A percentile compares a stretch with the other conserved stretches of the same genome.
Evolutionary conservation across 129 eudicot genomes (phyloP).

Genomic region (Tanacetum coccineum): DNA sequence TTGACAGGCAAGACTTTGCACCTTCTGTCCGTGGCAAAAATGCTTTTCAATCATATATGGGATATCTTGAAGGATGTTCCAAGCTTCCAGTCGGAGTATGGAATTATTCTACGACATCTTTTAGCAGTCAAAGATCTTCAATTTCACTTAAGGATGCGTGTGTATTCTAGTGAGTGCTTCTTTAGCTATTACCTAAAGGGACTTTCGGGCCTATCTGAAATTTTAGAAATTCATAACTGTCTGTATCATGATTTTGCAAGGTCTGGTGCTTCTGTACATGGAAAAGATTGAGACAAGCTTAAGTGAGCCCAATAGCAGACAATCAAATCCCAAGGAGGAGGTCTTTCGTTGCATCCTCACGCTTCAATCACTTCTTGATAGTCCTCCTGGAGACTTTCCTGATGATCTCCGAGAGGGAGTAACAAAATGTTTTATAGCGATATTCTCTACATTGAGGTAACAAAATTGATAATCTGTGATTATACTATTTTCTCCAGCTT

Average conservation of each 20-base stretch:
- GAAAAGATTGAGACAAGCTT: slow-evolving; percentile 68
- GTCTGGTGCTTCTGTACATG: slow-evolving; percentile 75
- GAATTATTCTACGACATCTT: slow-evolving; percentile 80
- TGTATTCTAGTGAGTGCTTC: slow-evolving; percentile 65
- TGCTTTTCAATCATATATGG: slow-evolving; percentile 76
- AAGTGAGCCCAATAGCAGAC: slow-evolving; percentile 38
- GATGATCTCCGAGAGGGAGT: slow-evolving; percentile 63
- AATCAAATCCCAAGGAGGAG: slow-evolving; percentile 71
- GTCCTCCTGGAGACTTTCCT: slow-evolving; percentile 90
- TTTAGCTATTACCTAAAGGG: slow-evolving; percentile 11
- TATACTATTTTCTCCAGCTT: neutral
- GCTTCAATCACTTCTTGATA: slow-evolving; percentile 85
- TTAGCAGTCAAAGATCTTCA: slow-evolving; percentile 55
- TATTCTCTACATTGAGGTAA: slow-evolving; percentile 67
- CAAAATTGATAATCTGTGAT: neutral
- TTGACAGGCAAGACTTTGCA: slow-evolving; percentile 57
- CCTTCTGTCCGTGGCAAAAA: slow-evolving; percentile 67
- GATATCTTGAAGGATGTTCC: slow-evolving; percentile 82
- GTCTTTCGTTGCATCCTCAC: slow-evolving; percentile 66
- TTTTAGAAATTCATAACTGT: slow-evolving; percentile 9
- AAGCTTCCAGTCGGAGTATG: slow-evolving; percentile 87
- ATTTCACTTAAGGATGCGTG: slow-evolving; percentile 68
- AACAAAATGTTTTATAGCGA: slow-evolving; percentile 57
- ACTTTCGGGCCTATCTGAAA: neutral
- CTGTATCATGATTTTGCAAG: slow-evolving; percentile 34